Conservation (phyloP, 2,329 filamentous ascomycete species). For the Cladosporium sp. region DNA sequence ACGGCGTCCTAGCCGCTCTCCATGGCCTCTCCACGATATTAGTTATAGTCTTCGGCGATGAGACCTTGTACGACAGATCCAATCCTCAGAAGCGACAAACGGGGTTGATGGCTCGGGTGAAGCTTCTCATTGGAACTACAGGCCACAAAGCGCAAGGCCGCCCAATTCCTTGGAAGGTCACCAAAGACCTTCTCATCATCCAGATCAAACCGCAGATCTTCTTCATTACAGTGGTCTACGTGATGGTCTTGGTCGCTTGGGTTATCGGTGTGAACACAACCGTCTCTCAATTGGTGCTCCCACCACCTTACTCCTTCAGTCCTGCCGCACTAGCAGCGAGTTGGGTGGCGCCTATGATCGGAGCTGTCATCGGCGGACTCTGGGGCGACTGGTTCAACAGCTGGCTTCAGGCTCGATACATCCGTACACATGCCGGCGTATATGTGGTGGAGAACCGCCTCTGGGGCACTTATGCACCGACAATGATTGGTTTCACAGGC, state of each 20-base stretch:
- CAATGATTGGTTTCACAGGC: conserved; percentile 35
- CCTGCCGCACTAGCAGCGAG: conserved; percentile 31
- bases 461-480: conserved; percentile 36
- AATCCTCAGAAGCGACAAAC: not conserved
- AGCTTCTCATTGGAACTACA: not conserved
- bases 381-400: conserved; percentile 43
- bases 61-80: not conserved
- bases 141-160: not conserved
- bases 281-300: conserved; percentile 28
- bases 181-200: conserved; percentile 23
- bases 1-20: conserved; percentile 16
- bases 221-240: conserved; percentile 23
- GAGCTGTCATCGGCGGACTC: conserved; percentile 35
- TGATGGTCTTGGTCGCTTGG: conserved; percentile 32
- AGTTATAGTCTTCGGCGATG: not conserved
- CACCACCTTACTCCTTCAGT: conserved; percentile 27
- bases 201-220: conserved; percentile 21
- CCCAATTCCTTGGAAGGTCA: conserved; percentile 26
- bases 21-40: not conserved
- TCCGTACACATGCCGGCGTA: conserved; percentile 33
- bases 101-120: not conserved
- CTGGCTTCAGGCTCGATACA: conserved; percentile 36
- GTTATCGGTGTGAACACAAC: conserved; percentile 33
- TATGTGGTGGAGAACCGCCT: conserved; percentile 37
- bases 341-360: conserved; percentile 40